A percentile compares a stretch with the other conserved stretches of the same genome.
Evolutionary conservation across 1,284 basidiomycete genomes (phyloP).

Genomic region (Sanghuangporus weigelae): DNA sequence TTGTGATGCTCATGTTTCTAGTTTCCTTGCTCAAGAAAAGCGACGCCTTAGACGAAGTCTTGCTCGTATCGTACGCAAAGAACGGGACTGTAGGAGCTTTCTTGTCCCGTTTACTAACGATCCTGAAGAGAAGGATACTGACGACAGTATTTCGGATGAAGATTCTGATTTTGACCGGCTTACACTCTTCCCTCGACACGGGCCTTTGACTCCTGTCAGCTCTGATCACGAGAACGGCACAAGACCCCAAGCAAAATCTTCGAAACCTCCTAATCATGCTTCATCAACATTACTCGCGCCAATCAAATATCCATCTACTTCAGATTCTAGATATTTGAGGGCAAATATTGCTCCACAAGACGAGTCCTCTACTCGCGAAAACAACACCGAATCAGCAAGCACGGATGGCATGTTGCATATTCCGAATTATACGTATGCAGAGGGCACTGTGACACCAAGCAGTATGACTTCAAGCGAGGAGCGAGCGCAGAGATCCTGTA

Average conservation of each 20-base stretch:
- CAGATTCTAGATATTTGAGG: neutral
- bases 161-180: neutral
- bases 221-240: neutral
- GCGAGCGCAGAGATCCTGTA: neutral
- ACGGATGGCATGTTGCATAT: neutral
- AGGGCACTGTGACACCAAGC: neutral
- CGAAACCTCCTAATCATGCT: neutral
- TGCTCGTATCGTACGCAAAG: neutral
- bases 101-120: neutral
- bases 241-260: neutral
- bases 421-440: slow-evolving; percentile 2
- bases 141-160: neutral
- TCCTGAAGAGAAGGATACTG: neutral
- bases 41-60: neutral
- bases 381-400: neutral
- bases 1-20: neutral
- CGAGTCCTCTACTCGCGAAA: neutral
- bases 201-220: neutral
- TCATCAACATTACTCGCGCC: neutral
- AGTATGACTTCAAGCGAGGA: neutral
- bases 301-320: neutral
- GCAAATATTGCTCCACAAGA: neutral
- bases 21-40: slow-evolving; percentile 3
- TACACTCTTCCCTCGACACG: neutral
- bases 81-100: neutral